These are phyloP conservation scores for Penicillium sp. DNA, from an alignment of 2,329 filamentous ascomycete species.

Conservation along the genomic window DNA sequence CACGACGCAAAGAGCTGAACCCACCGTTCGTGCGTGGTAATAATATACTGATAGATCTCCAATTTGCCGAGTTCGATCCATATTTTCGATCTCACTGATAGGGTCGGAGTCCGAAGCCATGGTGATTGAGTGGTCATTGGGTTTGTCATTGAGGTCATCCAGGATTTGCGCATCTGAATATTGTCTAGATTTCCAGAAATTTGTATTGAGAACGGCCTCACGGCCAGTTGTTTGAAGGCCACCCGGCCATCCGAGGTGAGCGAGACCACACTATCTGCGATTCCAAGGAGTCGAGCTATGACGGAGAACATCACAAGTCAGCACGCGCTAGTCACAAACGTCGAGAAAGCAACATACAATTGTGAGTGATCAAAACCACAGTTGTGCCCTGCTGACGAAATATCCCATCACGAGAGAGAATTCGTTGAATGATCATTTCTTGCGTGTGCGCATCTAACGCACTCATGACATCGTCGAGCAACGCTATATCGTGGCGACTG, in stretches of 20 bases:
- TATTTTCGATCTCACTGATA: background rate
- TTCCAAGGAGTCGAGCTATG: background rate
- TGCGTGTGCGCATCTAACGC: background rate
- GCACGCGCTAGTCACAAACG: background rate
- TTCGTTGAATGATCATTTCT: background rate
- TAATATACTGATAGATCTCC: background rate
- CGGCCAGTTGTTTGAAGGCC: background rate
- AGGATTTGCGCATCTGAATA: background rate
- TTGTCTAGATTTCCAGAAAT: background rate
- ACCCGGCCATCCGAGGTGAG: background rate
- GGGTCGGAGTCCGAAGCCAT: background rate
- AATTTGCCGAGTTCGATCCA: background rate
- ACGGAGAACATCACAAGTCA: background rate
- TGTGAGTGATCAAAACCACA: background rate
- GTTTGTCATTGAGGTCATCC: background rate
- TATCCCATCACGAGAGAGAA: conserved; percentile 1
- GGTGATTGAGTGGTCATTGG: background rate
- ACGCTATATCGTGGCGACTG: background rate
- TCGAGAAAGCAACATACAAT: background rate
- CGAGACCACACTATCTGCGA: background rate
- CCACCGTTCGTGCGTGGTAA: background rate
- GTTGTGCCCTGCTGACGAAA: conserved; percentile 4
- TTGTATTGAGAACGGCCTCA: background rate
- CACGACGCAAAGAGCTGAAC: background rate
- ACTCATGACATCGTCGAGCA: background rate